These are phyloP conservation scores for Cytospora chrysosperma DNA, from an alignment of 2,329 filamentous ascomycete genomes.

Conservation along the genomic window DNA sequence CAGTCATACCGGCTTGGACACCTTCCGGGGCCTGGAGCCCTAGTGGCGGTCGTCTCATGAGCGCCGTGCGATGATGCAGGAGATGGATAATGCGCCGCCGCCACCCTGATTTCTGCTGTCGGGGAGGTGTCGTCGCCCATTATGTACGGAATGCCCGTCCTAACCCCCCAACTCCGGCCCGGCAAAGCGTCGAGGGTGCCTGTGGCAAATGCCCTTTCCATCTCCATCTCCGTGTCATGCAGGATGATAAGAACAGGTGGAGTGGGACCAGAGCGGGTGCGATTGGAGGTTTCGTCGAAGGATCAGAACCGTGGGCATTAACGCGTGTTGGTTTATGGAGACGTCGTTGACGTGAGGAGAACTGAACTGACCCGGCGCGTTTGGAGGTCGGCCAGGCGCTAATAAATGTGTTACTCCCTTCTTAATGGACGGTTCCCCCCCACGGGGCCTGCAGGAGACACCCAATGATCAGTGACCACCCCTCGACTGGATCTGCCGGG, in stretches of 20 bases:
- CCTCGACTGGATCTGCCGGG: not conserved
- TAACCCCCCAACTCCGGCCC: not conserved
- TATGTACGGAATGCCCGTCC: constrained; percentile 3
- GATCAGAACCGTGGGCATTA: not conserved
- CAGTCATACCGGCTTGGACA: constrained; percentile 26
- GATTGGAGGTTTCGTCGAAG: not conserved
- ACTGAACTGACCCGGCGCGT: not conserved
- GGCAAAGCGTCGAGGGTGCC: not conserved
- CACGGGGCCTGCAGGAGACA: not conserved
- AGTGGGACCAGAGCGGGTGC: not conserved
- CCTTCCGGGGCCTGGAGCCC: constrained; percentile 7
- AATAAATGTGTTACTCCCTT: not conserved
- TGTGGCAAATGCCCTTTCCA: constrained; percentile 6
- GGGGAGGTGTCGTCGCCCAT: not conserved
- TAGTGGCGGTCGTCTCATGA: not conserved
- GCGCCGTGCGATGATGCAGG: not conserved
- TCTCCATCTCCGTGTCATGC: not conserved
- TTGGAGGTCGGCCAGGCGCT: not conserved
- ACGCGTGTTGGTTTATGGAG: not conserved
- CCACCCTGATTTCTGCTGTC: not conserved
- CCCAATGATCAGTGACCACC: not conserved
- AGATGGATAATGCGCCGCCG: not conserved
- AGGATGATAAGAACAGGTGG: not conserved
- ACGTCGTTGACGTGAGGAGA: constrained; percentile 6
- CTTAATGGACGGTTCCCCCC: not conserved